Evolutionary conservation across 441 rosid species (phyloP).

Genomic region (Melastoma candidum): DNA sequence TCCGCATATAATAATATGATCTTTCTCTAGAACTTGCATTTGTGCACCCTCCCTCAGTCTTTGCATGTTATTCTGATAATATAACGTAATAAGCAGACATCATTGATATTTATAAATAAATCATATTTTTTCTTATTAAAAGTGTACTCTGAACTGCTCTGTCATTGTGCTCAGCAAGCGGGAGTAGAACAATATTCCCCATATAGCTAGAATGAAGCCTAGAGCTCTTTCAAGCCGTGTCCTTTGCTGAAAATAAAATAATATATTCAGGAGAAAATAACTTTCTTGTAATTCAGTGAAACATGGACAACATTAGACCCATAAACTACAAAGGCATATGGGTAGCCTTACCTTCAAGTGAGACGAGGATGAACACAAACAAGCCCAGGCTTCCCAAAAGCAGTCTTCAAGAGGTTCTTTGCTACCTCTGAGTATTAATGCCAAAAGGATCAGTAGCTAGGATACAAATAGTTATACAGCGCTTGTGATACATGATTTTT

Average conservation of each 20-base stretch:
- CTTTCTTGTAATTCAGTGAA: constrained; percentile 1
- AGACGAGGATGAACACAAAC: constrained; percentile 83
- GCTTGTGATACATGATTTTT: too few relatives aligned
- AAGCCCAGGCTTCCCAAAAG: constrained; percentile 99
- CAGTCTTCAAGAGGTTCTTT: constrained; percentile 72
- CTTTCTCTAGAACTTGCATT: constrained; percentile 82
- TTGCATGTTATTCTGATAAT: constrained; percentile 79
- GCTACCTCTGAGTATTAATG: constrained; percentile 37
- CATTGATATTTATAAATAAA: constrained; percentile 7
- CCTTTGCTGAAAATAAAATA: constrained; percentile 70
- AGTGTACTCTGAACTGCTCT: constrained; percentile 81
- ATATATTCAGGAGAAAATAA: constrained; percentile 6
- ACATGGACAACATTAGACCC: too few relatives aligned
- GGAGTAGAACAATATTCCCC: constrained; percentile 95
- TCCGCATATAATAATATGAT: constrained; percentile 91
- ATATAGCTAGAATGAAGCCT: constrained; percentile 81
- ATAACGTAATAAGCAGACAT: constrained; percentile 10
- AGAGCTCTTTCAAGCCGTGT: constrained; percentile 76
- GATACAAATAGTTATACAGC: too few relatives aligned
- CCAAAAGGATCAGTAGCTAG: constrained; percentile 15
- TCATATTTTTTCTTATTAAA: constrained; percentile 9
- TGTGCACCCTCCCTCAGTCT: constrained; percentile 94
- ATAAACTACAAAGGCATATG: too few relatives aligned
- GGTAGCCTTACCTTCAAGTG: constrained; percentile 51
- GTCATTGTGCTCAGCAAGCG: constrained; percentile 96